Conservation (phyloP, 140 eudicot species). For the Anethum foeniculum region DNA sequence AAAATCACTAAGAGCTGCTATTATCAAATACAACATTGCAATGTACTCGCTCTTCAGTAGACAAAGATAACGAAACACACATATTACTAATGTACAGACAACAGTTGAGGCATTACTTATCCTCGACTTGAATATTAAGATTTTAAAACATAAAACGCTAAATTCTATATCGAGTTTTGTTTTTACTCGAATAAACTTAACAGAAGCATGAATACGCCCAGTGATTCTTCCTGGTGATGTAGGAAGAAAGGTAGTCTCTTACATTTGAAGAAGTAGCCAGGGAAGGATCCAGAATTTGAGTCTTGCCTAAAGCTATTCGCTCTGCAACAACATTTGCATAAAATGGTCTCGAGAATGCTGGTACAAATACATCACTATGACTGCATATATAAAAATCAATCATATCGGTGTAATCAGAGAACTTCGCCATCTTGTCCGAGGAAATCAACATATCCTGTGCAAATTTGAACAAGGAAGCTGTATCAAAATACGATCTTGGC, state of each 20-base stretch:
- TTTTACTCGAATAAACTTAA: background rate
- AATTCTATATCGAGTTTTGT: background rate
- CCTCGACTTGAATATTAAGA: background rate
- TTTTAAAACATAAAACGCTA: background rate
- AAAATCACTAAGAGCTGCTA: no score
- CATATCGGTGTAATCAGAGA: constrained; percentile 23
- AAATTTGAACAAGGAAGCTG: background rate
- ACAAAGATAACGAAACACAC: background rate
- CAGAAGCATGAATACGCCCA: background rate
- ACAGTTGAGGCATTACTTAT: background rate
- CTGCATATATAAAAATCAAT: constrained; percentile 59
- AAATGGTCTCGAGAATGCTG: constrained; percentile 42
- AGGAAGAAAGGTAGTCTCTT: background rate
- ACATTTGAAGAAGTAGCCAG: background rate
- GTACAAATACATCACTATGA: constrained; percentile 48
- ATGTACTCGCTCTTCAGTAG: no score
- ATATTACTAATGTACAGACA: background rate
- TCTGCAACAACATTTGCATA: constrained; percentile 31
- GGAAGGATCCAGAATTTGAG: background rate
- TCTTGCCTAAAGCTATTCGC: constrained; percentile 3
- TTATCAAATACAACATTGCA: background rate
- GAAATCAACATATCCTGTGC: constrained; percentile 56
- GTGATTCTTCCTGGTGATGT: background rate
- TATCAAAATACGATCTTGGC: background rate
- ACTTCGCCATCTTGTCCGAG: constrained; percentile 24